Evolutionary conservation across 2,329 filamentous ascomycete species (phyloP), one percentile per base, ranked within the genome.

Genomic region (Biscogniauxia sp.): DNA sequence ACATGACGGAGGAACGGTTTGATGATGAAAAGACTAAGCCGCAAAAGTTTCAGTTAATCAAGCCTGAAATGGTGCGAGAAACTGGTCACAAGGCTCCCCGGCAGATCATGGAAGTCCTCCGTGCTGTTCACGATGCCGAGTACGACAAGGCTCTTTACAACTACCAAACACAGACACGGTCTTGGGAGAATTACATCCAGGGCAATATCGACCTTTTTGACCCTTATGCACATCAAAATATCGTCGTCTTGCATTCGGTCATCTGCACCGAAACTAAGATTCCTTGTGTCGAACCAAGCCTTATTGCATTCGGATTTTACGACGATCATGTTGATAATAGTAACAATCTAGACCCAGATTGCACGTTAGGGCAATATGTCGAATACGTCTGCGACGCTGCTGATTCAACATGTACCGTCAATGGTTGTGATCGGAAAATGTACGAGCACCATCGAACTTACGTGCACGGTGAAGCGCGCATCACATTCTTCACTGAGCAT

Each of bases 111-210:
- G 94, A 98, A 69, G 92, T 98, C 54, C 79, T 99, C 6, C 93
- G 95, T 73, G 95, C 95, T 20, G 93, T 97, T 13, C 93, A 98
- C 74, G 92, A 97, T 72, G 93, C 93, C 1, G 95, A 99, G 74
- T 97, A 98, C 69, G 93, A 99, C 73, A 96, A 95, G 75, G 93
- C 94, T 1, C 78, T 96, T 37, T 92, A 97, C 76, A 93, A 93
- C 68, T 99, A 98, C 72, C 87, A 93, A 73, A 97, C 92, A 0
- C 94, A 98, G 73, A 97, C 93, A 59, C 87, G 92, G 28, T 93
- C 97, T 68, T 99, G 95, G 95, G 95, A 99, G 73, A 91, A 92
- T 26, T 97, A 97, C 70, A 89, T 97, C 20, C 88, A 94, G 55
- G 92, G 92, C 15, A 96, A 95, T 67, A 80, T 90, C 32, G 90